Evolutionary conservation across 305 asterid genomes (phyloP).

Genomic region (Solanum hybrid): DNA sequence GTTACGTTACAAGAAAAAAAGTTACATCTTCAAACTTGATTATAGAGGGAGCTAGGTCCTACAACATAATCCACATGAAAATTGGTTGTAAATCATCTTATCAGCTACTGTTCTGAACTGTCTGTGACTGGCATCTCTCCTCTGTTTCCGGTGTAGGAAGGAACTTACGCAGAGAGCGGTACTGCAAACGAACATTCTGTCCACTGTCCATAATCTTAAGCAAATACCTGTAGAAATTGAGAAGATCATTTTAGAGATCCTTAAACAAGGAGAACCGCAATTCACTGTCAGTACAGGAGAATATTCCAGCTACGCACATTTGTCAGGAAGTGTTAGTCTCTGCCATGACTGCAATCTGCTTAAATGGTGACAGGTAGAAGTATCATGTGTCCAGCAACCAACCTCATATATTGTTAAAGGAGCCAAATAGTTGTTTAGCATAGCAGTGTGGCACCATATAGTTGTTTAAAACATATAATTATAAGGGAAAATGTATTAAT

Average conservation of each 20-base stretch:
- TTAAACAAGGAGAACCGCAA: too few species aligned
- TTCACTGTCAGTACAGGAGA: too few species aligned
- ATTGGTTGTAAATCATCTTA: neutral
- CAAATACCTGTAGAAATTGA: constrained; percentile 52
- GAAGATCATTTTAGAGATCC: too few species aligned
- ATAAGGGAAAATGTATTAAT: neutral
- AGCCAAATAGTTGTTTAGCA: neutral
- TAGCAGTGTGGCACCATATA: too few species aligned
- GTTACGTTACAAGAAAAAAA: neutral
- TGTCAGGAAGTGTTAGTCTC: neutral
- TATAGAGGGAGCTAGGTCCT: neutral
- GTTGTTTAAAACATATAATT: too few species aligned
- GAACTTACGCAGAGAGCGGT: constrained; percentile 71
- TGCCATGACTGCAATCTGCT: neutral
- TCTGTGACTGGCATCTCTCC: constrained; percentile 34
- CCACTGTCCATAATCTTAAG: constrained; percentile 75
- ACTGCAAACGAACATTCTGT: constrained; percentile 75
- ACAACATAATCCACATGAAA: neutral
- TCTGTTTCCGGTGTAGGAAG: constrained; percentile 38
- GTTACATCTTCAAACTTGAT: neutral
- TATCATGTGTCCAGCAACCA: neutral
- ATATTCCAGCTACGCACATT: neutral
- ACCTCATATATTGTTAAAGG: neutral
- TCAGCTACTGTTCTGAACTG: constrained; percentile 60
- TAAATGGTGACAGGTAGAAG: neutral